Conservation (phyloP, 2,329 filamentous ascomycete species). For the Cadophora sp. region DNA sequence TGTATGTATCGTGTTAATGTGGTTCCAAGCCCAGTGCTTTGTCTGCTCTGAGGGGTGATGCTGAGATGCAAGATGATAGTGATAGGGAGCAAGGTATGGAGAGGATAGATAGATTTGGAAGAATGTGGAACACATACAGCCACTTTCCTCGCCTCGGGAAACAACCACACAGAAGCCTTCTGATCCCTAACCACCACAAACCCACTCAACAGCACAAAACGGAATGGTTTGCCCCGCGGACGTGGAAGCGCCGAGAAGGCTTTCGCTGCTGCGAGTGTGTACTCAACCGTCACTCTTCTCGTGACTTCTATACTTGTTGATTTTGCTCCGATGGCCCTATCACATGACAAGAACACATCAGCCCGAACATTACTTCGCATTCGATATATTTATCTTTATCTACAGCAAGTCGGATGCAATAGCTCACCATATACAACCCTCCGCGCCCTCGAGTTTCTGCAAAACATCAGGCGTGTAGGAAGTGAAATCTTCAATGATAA, state of each 20-base stretch:
- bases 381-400: too few species aligned
- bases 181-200: constrained; percentile 49
- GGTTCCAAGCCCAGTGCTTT: too few species aligned
- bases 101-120: too few species aligned
- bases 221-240: constrained; percentile 43
- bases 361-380: too few species aligned
- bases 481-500: constrained; percentile 27
- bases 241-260: constrained; percentile 40
- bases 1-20: constrained; percentile 9
- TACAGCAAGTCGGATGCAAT: too few species aligned
- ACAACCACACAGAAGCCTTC: constrained; percentile 47
- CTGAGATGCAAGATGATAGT: too few species aligned
- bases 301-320: constrained; percentile 18
- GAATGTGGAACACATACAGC: constrained; percentile 15
- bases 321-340: constrained; percentile 24
- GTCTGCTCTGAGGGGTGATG: too few species aligned
- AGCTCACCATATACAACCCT: constrained; percentile 31
- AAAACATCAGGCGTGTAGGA: constrained; percentile 35
- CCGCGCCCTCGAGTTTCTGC: constrained; percentile 22
- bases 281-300: constrained; percentile 23
- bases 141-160: constrained; percentile 47
- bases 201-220: constrained; percentile 50
- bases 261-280: constrained; percentile 41
- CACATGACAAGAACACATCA: neutral
- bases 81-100: too few species aligned